Conservation (phyloP, 2,329 filamentous ascomycete species). For the Cucurbitaria berberidis region DNA sequence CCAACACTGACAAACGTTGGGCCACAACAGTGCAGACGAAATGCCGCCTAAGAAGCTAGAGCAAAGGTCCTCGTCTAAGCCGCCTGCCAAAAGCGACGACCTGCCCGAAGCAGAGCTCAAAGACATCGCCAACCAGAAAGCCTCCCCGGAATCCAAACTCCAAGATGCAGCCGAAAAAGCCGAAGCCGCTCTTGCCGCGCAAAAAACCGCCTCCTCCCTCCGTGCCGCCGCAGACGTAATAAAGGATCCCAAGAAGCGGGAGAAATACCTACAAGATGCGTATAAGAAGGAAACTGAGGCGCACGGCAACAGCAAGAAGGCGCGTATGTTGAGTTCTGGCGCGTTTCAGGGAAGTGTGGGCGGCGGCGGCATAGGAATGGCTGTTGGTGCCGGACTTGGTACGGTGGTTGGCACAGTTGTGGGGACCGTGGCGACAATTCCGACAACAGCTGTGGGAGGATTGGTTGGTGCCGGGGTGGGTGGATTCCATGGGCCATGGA, state of each 20-base stretch:
- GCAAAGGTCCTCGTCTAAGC: slow-evolving; percentile 5
- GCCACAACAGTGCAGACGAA: background rate
- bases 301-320: slow-evolving; percentile 44
- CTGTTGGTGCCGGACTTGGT: slow-evolving; percentile 50
- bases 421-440: slow-evolving; percentile 49
- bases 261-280: slow-evolving; percentile 43
- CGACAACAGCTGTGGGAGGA: slow-evolving; percentile 48
- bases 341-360: slow-evolving; percentile 51
- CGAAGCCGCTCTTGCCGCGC: slow-evolving; percentile 36
- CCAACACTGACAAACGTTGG: background rate
- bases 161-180: slow-evolving; percentile 38
- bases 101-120: slow-evolving; percentile 25
- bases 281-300: slow-evolving; percentile 44
- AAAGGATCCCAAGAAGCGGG: slow-evolving; percentile 41
- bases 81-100: slow-evolving; percentile 11
- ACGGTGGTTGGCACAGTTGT: slow-evolving; percentile 51
- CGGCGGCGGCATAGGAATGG: slow-evolving; percentile 52
- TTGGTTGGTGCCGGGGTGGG: slow-evolving; percentile 51
- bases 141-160: slow-evolving; percentile 33
- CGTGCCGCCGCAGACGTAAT: slow-evolving; percentile 33
- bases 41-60: slow-evolving; percentile 22
- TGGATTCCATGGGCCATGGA: slow-evolving; percentile 51
- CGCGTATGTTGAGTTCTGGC: slow-evolving; percentile 41
- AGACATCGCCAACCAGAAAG: slow-evolving; percentile 24
- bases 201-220: slow-evolving; percentile 38